phyloP scores from a whole-genome alignment of 2,329 filamentous ascomycete genomes.

The Dactylellina haptotyla region DNA sequence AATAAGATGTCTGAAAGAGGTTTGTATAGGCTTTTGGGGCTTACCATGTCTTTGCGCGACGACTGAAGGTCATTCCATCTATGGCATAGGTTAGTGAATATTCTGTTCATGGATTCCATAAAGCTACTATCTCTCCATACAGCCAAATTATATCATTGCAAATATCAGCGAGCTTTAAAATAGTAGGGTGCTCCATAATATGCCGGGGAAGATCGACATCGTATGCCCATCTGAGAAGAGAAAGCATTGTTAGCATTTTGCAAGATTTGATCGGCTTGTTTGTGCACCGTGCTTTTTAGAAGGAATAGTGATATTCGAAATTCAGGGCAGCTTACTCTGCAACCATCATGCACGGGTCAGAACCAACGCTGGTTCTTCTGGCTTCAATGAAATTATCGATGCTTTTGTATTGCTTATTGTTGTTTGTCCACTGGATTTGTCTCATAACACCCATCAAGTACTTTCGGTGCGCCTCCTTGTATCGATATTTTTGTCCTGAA shows the following conservation, averaged over 20 bases:
- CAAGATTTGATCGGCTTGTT: background rate
- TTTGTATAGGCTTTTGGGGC: slow-evolving; percentile 15
- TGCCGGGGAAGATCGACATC: slow-evolving; percentile 54
- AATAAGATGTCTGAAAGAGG: background rate
- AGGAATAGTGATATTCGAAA: background rate
- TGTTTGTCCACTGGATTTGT: slow-evolving; percentile 54
- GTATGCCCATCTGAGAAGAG: slow-evolving; percentile 4
- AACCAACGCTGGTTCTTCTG: slow-evolving; percentile 55
- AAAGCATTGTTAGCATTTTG: background rate
- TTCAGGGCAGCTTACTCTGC: slow-evolving; percentile 54
- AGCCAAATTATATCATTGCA: slow-evolving; percentile 55
- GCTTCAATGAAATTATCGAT: slow-evolving; percentile 56
- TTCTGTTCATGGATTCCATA: background rate
- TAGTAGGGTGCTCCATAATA: slow-evolving; percentile 54
- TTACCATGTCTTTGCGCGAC: slow-evolving; percentile 55
- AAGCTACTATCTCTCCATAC: slow-evolving; percentile 24
- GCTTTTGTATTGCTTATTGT: slow-evolving; percentile 14
- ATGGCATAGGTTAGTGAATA: background rate
- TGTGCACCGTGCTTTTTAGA: background rate
- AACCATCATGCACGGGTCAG: slow-evolving; percentile 54
- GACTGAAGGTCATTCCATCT: slow-evolving; percentile 56
- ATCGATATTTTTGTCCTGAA: slow-evolving; percentile 10
- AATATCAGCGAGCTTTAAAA: slow-evolving; percentile 53
- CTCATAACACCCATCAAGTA: slow-evolving; percentile 55
- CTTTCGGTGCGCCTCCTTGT: background rate